Evolutionary conservation across 768 basidiomycete species (phyloP).

Genomic region (Mrakia frigida): DNA sequence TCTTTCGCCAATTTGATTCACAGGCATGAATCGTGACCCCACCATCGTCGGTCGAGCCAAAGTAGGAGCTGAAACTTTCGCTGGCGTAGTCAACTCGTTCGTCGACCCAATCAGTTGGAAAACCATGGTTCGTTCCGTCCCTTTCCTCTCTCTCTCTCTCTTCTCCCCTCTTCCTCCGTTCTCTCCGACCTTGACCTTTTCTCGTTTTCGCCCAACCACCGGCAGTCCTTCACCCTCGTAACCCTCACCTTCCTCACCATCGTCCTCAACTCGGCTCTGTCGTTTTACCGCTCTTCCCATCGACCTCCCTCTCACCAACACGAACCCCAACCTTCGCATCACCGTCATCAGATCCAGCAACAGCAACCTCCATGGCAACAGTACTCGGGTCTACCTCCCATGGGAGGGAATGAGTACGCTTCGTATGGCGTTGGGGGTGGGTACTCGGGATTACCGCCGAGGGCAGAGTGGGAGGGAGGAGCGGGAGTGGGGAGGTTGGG

Average conservation of each 20-base stretch:
- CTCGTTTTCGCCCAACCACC: not conserved
- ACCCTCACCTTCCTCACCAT: constrained; percentile 30
- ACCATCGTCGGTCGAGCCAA: constrained; percentile 79
- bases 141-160: not conserved
- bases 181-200: not conserved
- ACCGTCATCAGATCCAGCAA: not conserved
- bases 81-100: constrained; percentile 92
- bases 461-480: not conserved
- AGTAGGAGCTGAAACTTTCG: constrained; percentile 89
- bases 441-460: not conserved
- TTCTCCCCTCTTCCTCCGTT: not conserved
- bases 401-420: not conserved
- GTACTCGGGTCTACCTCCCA: not conserved
- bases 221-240: constrained; percentile 26
- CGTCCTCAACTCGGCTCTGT: constrained; percentile 30
- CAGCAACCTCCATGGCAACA: not conserved
- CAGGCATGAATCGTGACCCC: constrained; percentile 81
- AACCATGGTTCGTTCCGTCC: constrained; percentile 62
- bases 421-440: not conserved
- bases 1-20: not conserved
- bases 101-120: constrained; percentile 98
- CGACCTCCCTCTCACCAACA: constrained; percentile 8
- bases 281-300: constrained; percentile 26
- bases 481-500: not conserved
- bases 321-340: not conserved